Base-by-base conservation (phyloP, 495 filamentous ascomycete genomes). In the Trichoderma parareesei region DNA sequence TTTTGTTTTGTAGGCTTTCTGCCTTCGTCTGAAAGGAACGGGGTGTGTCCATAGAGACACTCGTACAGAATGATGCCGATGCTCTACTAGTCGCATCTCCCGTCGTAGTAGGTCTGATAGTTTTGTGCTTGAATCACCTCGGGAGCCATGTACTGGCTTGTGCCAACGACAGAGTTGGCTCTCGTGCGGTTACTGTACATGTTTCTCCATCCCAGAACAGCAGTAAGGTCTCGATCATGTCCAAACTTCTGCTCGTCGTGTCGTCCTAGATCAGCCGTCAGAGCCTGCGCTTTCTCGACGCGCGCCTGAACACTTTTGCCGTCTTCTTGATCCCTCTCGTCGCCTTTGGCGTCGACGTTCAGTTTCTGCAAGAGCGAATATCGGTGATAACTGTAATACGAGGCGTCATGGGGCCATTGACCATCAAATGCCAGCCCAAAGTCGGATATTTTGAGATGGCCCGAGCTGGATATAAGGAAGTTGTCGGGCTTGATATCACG, bases 401-500 rank as follows among this genome's bases (percentile, higher is more conserved):
- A 76, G 67, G 92, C 87, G 66, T 95, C 90, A 71, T 98, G 92
- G 9, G 90, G 82, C 93, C 93, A 97, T 71, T 96, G 91, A 2
- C 93, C 93, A 70, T 96, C 90, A 72, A 97, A 97, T 14, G 93
- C 90, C 37, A 98, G 81, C 0, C 93, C 93, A 72, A 98, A 98
- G 71, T 98, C 93, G 8, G 91, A 92, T 65, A 98, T 96, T 71
- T 95, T 96, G 67, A 98, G 76, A 72, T 98, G 93, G 0, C 93
- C 92, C 46, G 88, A 89, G 0, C 90, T 83, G 8, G 88, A 90
- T 68, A 97, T 92, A 44, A 97, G 82, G 68, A 98, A 97, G 69
- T 98, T 98, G 78, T 98, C 93, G 0, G 93, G 93, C 74, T 98
- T 98, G 71, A 98, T 84, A 76, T 97, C 93, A 10, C 93, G 88